Conservation (phyloP, 805 yeast species). For the Saturnispora hagleri region DNA sequence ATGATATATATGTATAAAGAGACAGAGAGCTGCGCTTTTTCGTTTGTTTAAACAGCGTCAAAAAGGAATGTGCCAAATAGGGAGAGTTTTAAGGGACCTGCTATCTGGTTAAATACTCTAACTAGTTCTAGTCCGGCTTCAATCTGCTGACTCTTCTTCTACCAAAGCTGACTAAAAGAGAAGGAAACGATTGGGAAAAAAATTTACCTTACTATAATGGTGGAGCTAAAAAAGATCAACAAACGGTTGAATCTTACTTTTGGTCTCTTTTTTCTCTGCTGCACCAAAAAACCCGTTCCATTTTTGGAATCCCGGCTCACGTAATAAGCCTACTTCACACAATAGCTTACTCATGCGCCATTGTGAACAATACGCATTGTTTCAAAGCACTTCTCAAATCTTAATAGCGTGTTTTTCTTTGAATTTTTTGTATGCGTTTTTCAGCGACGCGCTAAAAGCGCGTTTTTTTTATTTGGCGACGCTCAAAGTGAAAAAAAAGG, state of each 20-base stretch:
- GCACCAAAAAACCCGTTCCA: background rate
- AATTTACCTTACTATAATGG: background rate
- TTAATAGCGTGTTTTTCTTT: background rate
- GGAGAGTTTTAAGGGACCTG: background rate
- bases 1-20: background rate
- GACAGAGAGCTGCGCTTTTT: background rate
- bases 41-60: background rate
- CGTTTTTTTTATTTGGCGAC: background rate
- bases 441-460: background rate
- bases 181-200: background rate
- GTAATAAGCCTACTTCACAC: background rate
- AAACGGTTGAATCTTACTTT: background rate
- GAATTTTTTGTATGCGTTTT: background rate
- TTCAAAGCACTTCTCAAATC: too few species aligned
- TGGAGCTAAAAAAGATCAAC: background rate
- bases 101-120: background rate
- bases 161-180: background rate
- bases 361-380: background rate
- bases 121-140: background rate
- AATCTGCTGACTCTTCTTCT: background rate
- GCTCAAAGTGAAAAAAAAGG: too few species aligned
- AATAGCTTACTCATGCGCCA: background rate
- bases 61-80: background rate
- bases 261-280: background rate
- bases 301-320: background rate